A percentile compares a stretch with the other conserved stretches of the same genome.
These are phyloP conservation scores for Neophaeococcomyces mojaviensis DNA, from an alignment of 2,329 filamentous ascomycete species.

Conservation along the genomic window DNA sequence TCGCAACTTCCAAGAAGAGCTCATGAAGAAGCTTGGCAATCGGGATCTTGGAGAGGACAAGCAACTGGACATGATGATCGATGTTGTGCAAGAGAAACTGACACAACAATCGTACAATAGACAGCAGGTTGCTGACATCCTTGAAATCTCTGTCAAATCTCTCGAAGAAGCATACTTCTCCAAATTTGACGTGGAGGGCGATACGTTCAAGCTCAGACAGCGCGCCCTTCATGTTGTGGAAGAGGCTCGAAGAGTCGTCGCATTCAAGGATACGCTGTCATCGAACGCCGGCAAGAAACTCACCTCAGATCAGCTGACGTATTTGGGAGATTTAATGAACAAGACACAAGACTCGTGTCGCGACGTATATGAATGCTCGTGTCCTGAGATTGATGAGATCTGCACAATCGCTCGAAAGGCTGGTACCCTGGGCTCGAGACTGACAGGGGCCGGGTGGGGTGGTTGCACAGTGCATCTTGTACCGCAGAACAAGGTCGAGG, in stretches of 20 bases:
- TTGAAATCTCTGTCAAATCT: slow-evolving; percentile 62
- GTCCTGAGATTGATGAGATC: slow-evolving; percentile 82
- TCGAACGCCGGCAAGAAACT: slow-evolving; percentile 33
- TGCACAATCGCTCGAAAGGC: slow-evolving; percentile 70
- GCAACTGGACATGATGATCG: slow-evolving; percentile 67
- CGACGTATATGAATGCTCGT: slow-evolving; percentile 84
- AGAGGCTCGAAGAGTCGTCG: slow-evolving; percentile 77
- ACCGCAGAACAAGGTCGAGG: slow-evolving; percentile 70
- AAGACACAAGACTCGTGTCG: slow-evolving; percentile 82
- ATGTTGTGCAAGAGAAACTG: slow-evolving; percentile 63
- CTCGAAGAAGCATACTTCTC: slow-evolving; percentile 74
- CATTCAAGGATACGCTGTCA: slow-evolving; percentile 71
- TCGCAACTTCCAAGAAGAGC: slow-evolving; percentile 76
- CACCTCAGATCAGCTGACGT: slow-evolving; percentile 50
- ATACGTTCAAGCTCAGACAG: slow-evolving; percentile 78
- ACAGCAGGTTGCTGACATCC: slow-evolving; percentile 68
- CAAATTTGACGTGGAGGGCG: slow-evolving; percentile 80
- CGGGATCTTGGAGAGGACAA: slow-evolving; percentile 47
- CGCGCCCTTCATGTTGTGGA: slow-evolving; percentile 84
- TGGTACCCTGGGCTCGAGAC: slow-evolving; percentile 67
- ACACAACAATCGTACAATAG: slow-evolving; percentile 77
- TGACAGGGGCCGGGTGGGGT: slow-evolving; percentile 80
- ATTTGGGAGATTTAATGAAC: slow-evolving; percentile 78
- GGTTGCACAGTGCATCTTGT: slow-evolving; percentile 93
- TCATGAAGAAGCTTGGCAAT: slow-evolving; percentile 52